A percentile compares a stretch with the other conserved stretches of the same genome.
phyloP scores from a whole-genome alignment of 1,139 yeast genomes.

The Saccharomycopsis hybrid region DNA sequence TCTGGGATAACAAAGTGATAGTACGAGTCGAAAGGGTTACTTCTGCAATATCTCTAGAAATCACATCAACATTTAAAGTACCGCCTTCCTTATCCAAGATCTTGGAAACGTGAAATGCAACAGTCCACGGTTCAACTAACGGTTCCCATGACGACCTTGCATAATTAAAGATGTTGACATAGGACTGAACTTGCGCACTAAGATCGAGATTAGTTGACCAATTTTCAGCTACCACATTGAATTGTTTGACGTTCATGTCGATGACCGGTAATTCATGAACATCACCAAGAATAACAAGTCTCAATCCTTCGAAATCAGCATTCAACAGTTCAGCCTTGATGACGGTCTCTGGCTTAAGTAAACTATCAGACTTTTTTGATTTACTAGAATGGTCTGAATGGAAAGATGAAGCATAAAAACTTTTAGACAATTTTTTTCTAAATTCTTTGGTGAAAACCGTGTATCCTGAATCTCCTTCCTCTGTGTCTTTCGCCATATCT shows the following conservation, averaged over 20 bases:
- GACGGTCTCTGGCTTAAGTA: slow-evolving; percentile 29
- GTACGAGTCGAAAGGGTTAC: slow-evolving; percentile 77
- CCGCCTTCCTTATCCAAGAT: slow-evolving; percentile 32
- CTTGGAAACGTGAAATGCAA: slow-evolving; percentile 64
- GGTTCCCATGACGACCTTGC: slow-evolving; percentile 97
- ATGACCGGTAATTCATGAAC: slow-evolving; percentile 89
- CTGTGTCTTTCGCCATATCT: no score
- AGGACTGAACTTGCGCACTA: slow-evolving; percentile 61
- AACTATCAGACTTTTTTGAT: slow-evolving; percentile 27
- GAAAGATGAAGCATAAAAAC: slow-evolving; percentile 56
- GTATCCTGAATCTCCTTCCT: slow-evolving; percentile 25
- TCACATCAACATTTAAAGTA: slow-evolving; percentile 51
- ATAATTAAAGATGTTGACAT: slow-evolving; percentile 79
- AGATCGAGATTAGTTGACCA: slow-evolving; percentile 89
- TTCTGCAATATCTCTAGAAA: slow-evolving; percentile 72
- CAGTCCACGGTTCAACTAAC: slow-evolving; percentile 79
- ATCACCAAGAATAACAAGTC: slow-evolving; percentile 87
- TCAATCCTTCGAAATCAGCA: slow-evolving; percentile 71
- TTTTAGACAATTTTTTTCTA: slow-evolving; percentile 45
- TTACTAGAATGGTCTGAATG: slow-evolving; percentile 37
- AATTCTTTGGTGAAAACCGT: slow-evolving; percentile 55
- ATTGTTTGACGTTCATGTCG: slow-evolving; percentile 74
- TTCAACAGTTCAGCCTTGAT: slow-evolving; percentile 67
- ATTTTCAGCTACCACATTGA: slow-evolving; percentile 63
- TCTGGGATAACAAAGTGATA: slow-evolving; percentile 68